phyloP scores from a whole-genome alignment of 2,329 filamentous ascomycete genomes.

The Hypoxylon sp. region DNA sequence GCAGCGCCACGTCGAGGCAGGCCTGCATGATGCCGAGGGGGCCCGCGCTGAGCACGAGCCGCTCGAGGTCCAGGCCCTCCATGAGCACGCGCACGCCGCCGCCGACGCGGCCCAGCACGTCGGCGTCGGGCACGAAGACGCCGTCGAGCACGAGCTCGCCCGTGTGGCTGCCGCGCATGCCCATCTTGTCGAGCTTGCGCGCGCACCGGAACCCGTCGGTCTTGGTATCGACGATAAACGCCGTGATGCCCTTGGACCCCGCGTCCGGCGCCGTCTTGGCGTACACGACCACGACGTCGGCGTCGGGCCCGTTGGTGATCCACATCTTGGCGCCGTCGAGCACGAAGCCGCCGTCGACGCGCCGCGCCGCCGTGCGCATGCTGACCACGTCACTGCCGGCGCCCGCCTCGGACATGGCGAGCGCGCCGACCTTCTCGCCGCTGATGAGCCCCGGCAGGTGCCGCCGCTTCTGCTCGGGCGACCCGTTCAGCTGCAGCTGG shows the following conservation, averaged over 20 bases:
- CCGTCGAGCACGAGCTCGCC: constrained; percentile 91
- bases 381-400: constrained; percentile 93
- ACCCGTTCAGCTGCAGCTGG: constrained; percentile 91
- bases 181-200: constrained; percentile 95
- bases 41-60: constrained; percentile 88
- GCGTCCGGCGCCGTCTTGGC: constrained; percentile 87
- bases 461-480: constrained; percentile 76
- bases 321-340: constrained; percentile 97
- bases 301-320: constrained; percentile 98
- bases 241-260: constrained; percentile 90
- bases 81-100: constrained; percentile 89
- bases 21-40: constrained; percentile 96
- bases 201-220: constrained; percentile 82
- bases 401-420: constrained; percentile 95
- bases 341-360: constrained; percentile 83
- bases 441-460: constrained; percentile 83
- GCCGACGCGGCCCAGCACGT: constrained; percentile 82
- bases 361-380: constrained; percentile 87
- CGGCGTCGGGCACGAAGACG: constrained; percentile 85
- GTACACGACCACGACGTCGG: constrained; percentile 94
- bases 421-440: constrained; percentile 81
- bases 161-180: constrained; percentile 96
- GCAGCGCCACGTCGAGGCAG: constrained; percentile 82
- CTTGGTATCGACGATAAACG: constrained; percentile 83
- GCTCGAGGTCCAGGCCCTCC: constrained; percentile 94